Evolutionary conservation across 768 basidiomycete species (phyloP).

Genomic region (Arthromyces matolae): DNA sequence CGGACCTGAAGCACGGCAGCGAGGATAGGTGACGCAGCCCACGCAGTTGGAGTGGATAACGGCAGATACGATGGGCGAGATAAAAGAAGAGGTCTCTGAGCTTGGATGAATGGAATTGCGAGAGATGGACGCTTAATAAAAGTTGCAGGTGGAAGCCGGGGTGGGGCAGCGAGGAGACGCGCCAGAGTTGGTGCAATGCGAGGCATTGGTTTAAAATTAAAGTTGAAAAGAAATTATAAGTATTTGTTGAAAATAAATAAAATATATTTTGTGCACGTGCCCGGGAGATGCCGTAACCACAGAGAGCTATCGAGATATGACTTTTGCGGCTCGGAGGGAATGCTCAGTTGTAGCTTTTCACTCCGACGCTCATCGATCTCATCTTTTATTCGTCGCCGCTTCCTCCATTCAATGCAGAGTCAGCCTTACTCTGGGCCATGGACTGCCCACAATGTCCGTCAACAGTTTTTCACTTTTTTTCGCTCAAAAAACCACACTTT

Average conservation of each 20-base stretch:
- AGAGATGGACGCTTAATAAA: conserved; percentile 14
- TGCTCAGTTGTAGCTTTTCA: conserved; percentile 20
- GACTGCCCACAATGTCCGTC: conserved; percentile 79
- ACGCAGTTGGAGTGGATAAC: conserved; percentile 16
- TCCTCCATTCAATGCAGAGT: conserved; percentile 34
- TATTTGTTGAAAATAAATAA: too few relatives aligned
- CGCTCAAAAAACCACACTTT: conserved; percentile 75
- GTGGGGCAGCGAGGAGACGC: conserved; percentile 32
- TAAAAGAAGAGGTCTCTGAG: conserved; percentile 19
- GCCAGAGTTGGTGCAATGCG: conserved; percentile 39
- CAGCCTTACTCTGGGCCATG: conserved; percentile 47
- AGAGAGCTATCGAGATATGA: conserved; percentile 14
- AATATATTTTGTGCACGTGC: conserved; percentile 20
- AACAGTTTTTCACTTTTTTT: conserved; percentile 92
- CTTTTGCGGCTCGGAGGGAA: conserved; percentile 9
- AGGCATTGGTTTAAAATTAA: conserved; percentile 41
- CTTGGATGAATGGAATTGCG: conserved; percentile 10
- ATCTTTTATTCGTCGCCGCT: conserved; percentile 9
- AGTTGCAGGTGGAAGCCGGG: conserved; percentile 24
- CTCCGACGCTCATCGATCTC: conserved; percentile 26
- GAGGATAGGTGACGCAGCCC: conserved; percentile 32
- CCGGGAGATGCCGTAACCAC: conserved; percentile 17
- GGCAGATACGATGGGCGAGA: conserved; percentile 22
- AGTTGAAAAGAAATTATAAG: too few relatives aligned
- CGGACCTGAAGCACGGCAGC: conserved; percentile 52